A percentile compares a stretch with the other conserved stretches of the same genome.
Evolutionary conservation across 345 rosid species (phyloP).

Genomic region (Xanthoceras sorbifolium): DNA sequence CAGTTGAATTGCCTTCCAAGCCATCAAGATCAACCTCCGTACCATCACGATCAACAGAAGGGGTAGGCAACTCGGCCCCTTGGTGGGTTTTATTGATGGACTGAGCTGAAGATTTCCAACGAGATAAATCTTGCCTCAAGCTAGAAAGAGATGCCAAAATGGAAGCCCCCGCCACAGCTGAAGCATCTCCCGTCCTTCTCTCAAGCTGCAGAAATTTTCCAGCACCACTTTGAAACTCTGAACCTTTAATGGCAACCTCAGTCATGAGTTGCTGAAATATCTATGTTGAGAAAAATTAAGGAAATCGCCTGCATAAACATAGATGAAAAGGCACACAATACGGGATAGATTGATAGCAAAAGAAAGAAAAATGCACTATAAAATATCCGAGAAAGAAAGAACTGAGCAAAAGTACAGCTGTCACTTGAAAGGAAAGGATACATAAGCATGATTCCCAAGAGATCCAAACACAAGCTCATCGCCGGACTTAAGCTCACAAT

Average conservation of each 20-base stretch:
- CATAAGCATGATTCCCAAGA: conserved; percentile 68
- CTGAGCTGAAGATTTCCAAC: conserved; percentile 55
- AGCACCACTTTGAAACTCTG: conserved; percentile 48
- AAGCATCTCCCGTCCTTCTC: conserved; percentile 69
- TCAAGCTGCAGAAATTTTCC: conserved; percentile 58
- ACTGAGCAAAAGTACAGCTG: not conserved
- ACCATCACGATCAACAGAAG: conserved; percentile 52
- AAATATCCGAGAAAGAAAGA: conserved; percentile 10
- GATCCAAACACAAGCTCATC: conserved; percentile 78
- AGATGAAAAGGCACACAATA: conserved; percentile 9
- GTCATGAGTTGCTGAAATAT: conserved; percentile 67
- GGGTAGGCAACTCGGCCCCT: conserved; percentile 50
- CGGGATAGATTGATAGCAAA: not conserved
- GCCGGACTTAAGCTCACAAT: conserved; percentile 57
- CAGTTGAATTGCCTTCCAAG: conserved; percentile 60
- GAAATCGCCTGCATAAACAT: conserved; percentile 27
- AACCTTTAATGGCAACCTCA: conserved; percentile 56
- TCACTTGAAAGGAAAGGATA: conserved; percentile 53
- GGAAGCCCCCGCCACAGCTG: conserved; percentile 77
- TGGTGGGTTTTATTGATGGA: conserved; percentile 48
- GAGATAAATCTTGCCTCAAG: conserved; percentile 57
- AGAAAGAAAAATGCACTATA: conserved; percentile 14
- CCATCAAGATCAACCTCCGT: conserved; percentile 55
- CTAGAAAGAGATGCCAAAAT: conserved; percentile 72
- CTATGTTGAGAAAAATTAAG: conserved; percentile 48